Conservation (phyloP, 2,329 filamentous ascomycete genomes). For the Biscogniauxia mediterranea region DNA sequence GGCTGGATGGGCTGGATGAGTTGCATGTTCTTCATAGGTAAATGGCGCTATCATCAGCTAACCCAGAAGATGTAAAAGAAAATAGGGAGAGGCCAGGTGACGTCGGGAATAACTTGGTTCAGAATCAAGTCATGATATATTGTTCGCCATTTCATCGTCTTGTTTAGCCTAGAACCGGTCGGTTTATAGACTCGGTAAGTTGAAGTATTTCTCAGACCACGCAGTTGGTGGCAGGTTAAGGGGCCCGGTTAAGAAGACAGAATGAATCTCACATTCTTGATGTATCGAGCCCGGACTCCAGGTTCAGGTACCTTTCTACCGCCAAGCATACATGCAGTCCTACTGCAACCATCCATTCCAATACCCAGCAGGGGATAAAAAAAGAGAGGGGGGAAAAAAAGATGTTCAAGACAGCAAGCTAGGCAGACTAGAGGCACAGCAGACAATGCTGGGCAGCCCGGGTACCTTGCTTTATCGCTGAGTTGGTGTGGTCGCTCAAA, state of each 20-base stretch:
- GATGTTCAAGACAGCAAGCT: background rate
- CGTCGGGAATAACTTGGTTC: background rate
- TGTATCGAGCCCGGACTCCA: background rate
- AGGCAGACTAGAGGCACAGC: constrained; percentile 2
- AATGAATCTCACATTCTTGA: background rate
- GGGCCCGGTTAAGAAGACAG: background rate
- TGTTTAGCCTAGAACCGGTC: background rate
- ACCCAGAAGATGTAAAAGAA: background rate
- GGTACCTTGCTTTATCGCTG: constrained; percentile 14
- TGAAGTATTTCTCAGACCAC: background rate
- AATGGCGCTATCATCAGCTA: constrained; percentile 6
- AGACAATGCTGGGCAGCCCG: constrained; percentile 2
- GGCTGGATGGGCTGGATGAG: background rate
- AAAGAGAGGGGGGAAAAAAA: background rate
- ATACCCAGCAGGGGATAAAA: background rate
- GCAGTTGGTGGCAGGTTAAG: background rate
- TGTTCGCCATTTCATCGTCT: background rate
- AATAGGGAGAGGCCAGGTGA: background rate
- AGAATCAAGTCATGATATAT: background rate
- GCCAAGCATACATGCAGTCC: background rate
- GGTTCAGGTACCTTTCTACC: background rate
- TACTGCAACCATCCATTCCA: background rate
- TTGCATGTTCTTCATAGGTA: background rate
- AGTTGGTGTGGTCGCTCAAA: background rate
- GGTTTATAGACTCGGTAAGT: background rate